These are phyloP conservation scores for Oryza brachyantha DNA, from an alignment of 176 grass and related monocot species.

Conservation along the genomic window DNA sequence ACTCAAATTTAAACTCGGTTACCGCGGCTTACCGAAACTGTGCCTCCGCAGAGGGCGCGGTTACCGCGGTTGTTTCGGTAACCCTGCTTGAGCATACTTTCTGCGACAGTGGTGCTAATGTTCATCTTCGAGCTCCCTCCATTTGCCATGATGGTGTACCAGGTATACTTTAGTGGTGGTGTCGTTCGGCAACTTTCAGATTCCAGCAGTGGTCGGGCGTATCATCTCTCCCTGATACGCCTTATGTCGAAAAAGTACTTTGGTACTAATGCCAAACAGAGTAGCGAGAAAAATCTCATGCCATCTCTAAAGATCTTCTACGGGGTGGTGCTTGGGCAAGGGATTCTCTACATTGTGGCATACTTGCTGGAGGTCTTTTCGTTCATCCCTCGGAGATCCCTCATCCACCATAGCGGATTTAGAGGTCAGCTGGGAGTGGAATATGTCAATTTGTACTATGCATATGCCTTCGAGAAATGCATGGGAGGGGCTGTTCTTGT, in stretches of 20 bases:
- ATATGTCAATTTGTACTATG: not conserved
- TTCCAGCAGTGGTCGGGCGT: not conserved
- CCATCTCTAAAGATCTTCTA: conserved; percentile 19
- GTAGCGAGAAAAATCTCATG: not conserved
- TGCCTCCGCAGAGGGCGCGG: too few relatives aligned
- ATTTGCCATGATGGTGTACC: not conserved
- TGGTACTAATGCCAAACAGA: too few relatives aligned
- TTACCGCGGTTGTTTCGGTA: too few relatives aligned
- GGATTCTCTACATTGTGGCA: not conserved
- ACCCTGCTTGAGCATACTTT: not conserved
- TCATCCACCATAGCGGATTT: not conserved
- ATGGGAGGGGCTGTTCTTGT: not conserved
- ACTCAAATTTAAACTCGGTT: too few relatives aligned
- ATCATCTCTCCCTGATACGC: not conserved
- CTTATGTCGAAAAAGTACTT: too few relatives aligned
- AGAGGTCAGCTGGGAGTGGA: not conserved
- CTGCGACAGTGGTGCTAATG: not conserved
- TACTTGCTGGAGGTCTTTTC: not conserved
- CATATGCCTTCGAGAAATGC: not conserved
- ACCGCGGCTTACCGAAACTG: too few relatives aligned
- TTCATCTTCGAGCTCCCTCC: not conserved
- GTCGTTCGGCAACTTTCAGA: conserved; percentile 9
- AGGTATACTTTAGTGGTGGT: not conserved
- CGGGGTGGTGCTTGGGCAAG: not conserved
- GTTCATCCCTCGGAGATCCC: not conserved